Evolutionary conservation across 2,329 filamentous ascomycete genomes (phyloP).

Genomic region (Cryphonectria parasitica): DNA sequence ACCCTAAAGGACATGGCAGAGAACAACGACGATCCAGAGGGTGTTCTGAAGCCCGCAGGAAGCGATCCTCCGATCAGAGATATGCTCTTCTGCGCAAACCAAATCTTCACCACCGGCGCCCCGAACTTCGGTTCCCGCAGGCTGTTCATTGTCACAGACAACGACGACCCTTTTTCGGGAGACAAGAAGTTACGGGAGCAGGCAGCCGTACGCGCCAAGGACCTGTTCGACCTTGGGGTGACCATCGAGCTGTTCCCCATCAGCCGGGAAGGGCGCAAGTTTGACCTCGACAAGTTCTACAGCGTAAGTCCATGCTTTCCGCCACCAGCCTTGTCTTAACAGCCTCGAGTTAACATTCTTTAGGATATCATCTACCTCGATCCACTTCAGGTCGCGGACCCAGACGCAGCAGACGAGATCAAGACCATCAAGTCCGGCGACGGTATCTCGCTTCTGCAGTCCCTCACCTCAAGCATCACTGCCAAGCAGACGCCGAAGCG

Average conservation of each 20-base stretch:
- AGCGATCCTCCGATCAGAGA: constrained; percentile 82
- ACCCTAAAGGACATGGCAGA: constrained; percentile 75
- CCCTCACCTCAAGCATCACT: constrained; percentile 84
- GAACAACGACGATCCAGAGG: constrained; percentile 71
- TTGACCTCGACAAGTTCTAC: constrained; percentile 87
- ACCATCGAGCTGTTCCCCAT: constrained; percentile 94
- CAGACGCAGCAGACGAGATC: constrained; percentile 60
- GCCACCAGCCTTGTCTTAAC: neutral
- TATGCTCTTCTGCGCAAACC: constrained; percentile 91
- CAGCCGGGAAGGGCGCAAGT: constrained; percentile 68
- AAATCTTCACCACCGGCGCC: constrained; percentile 93
- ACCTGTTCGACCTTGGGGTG: constrained; percentile 91
- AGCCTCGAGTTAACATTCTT: neutral
- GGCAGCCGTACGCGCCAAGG: constrained; percentile 86
- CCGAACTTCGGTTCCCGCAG: constrained; percentile 91
- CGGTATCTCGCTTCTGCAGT: constrained; percentile 77
- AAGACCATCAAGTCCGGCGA: constrained; percentile 70
- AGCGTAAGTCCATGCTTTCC: constrained; percentile 64
- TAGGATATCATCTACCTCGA: constrained; percentile 91
- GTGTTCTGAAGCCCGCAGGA: constrained; percentile 70
- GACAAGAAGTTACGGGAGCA: constrained; percentile 75
- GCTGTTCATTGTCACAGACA: constrained; percentile 94
- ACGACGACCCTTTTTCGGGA: constrained; percentile 79
- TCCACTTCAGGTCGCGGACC: constrained; percentile 63
- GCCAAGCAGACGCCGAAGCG: constrained; percentile 87